Percentiles rank a stretch among this genome's conserved stretches.
phyloP scores from a whole-genome alignment of 2,329 filamentous ascomycete genomes.

The Penicillium psychrosexuale region DNA sequence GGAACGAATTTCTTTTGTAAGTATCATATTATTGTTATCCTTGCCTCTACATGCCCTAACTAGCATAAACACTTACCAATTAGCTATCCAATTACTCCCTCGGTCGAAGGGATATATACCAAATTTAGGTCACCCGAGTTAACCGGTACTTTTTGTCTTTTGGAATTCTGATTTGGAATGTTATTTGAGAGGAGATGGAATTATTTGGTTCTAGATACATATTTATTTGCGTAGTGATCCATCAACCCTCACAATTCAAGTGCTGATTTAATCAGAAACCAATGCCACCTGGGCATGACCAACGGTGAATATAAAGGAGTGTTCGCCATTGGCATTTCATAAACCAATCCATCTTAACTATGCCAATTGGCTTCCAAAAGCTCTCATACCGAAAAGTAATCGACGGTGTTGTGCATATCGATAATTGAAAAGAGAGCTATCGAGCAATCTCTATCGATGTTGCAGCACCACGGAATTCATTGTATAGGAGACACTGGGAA shows the following conservation, averaged over 20 bases:
- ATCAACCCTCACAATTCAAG: not conserved
- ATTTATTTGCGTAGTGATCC: not conserved
- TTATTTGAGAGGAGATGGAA: not conserved
- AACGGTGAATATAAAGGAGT: slow-evolving; percentile 15
- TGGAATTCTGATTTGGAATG: not conserved
- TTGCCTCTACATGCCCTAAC: not conserved
- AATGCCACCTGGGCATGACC: slow-evolving; percentile 1
- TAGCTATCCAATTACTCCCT: not conserved
- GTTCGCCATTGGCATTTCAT: slow-evolving; percentile 11
- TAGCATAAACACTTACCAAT: not conserved
- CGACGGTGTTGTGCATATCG: not conserved
- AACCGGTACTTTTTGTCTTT: not conserved
- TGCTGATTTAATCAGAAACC: not conserved
- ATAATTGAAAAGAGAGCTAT: not conserved
- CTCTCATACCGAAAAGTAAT: not conserved
- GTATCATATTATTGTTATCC: not conserved
- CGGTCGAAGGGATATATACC: not conserved
- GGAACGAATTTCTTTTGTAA: not conserved
- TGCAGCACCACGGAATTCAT: not conserved
- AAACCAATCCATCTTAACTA: not conserved
- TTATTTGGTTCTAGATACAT: not conserved
- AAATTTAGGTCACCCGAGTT: too few species aligned
- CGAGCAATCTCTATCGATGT: not conserved
- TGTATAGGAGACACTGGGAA: not conserved
- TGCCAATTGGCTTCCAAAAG: not conserved